These are phyloP conservation scores for Saksenaea oblongispora DNA, from an alignment of 371 early-diverging fungal genomes.

Conservation along the genomic window DNA sequence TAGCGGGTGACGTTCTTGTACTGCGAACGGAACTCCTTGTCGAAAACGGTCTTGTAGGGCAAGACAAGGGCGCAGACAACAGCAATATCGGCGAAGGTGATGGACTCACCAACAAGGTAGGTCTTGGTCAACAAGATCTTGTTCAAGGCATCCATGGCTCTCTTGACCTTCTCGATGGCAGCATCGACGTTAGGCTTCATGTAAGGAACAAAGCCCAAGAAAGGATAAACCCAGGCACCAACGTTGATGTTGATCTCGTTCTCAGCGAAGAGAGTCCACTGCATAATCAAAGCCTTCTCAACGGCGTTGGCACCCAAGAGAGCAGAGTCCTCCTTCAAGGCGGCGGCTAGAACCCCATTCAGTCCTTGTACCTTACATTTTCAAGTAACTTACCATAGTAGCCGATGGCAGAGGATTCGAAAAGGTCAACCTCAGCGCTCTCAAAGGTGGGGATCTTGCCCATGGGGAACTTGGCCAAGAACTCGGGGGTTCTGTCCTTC, in stretches of 20 bases:
- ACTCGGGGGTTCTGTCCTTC: conserved; percentile 72
- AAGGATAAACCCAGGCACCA: conserved; percentile 66
- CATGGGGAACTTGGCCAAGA: conserved; percentile 79
- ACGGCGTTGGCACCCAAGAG: conserved; percentile 68
- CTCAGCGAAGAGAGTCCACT: conserved; percentile 79
- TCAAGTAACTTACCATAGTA: conserved; percentile 68
- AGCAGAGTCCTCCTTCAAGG: conserved; percentile 57
- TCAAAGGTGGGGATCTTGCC: conserved; percentile 87
- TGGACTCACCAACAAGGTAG: conserved; percentile 88
- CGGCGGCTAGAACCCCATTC: conserved; percentile 53
- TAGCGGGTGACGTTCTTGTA: conserved; percentile 88
- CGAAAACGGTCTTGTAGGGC: conserved; percentile 64
- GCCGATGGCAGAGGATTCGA: conserved; percentile 87
- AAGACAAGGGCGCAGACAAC: conserved; percentile 61
- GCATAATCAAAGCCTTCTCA: conserved; percentile 79
- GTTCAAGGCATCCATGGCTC: conserved; percentile 71
- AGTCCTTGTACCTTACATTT: background rate
- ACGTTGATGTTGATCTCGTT: conserved; percentile 46
- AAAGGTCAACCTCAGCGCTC: conserved; percentile 67
- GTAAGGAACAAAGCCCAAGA: conserved; percentile 63
- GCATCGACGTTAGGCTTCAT: conserved; percentile 70
- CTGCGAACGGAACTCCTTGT: conserved; percentile 72
- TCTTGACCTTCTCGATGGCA: conserved; percentile 66
- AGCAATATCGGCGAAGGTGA: conserved; percentile 90
- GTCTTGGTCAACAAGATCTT: conserved; percentile 76